Base-by-base conservation (phyloP, 2,329 filamentous ascomycete genomes). In the Diplodia sapinea region DNA sequence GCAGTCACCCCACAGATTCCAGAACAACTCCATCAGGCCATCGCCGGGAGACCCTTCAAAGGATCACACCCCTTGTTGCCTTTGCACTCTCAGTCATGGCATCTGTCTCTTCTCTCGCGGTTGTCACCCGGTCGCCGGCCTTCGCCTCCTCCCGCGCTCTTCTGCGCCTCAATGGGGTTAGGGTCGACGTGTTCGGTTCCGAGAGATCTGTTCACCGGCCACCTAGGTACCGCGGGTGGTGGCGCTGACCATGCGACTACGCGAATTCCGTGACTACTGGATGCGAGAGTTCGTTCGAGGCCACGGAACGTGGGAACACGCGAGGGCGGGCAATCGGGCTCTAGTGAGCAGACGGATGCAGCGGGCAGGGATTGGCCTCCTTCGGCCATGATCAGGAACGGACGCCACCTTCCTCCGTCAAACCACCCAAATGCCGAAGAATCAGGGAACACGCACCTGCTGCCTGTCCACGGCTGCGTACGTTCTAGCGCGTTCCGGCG, bases 1-100 rank as follows among this genome's bases (percentile, higher is more conserved):
- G 36, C 11, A 63, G 47, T 63, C 59, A 63, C 47, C 47, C 59
- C 59, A 63, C 59, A 63, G n/a, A 49, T 63, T 63, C 59, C 59
- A 63, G 59, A 63, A 63, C 59, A 31, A 29, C 29, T n/a, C n/a
- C 26, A 29, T 63, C 59, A 63, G 59, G 40, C 59, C 59, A 63
- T 63, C 5, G 33, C 59, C 43, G 23, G 59, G 59, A 63, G 59
- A 51, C 43, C 11, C 3, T 26, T 26, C 20, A 11, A 38, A 26
- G 43, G 15, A 38, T 63, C 47, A 26, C 47, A 23, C 47, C 26
- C 59, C 47, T 51, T 49, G 29, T 13, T 38, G 11, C 6, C 9
- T 11, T 23, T 26, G 26, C n/a, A 13, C 9, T 51, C 23, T 2
- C 17, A 8, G 40, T 50, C 47, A 15, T 26, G 59, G 11, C 8